phyloP scores from a whole-genome alignment of 148 eudicot species.

The Silene latifolia region DNA sequence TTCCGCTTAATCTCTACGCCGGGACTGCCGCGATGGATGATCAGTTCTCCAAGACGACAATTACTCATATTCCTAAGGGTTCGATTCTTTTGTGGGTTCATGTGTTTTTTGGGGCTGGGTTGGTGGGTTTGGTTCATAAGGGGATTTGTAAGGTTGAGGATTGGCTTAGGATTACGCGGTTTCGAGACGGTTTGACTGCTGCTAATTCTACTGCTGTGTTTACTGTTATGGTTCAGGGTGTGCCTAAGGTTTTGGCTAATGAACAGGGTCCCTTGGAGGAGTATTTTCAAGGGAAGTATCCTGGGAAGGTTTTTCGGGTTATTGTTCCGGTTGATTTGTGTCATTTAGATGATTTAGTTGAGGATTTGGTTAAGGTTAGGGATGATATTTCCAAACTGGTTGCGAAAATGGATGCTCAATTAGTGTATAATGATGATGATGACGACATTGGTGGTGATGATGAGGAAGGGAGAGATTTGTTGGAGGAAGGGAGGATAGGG shows the following conservation, averaged over 20 bases:
- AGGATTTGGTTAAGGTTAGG: constrained; percentile 72
- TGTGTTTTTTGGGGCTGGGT: constrained; percentile 44
- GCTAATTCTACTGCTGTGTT: constrained; percentile 61
- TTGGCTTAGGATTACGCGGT: constrained; percentile 62
- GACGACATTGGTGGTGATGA: constrained; percentile 16
- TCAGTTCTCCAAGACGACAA: constrained; percentile 71
- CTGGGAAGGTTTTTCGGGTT: constrained; percentile 71
- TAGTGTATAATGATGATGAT: constrained; percentile 26
- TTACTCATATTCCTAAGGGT: constrained; percentile 61
- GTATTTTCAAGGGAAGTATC: constrained; percentile 71
- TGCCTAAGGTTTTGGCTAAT: constrained; percentile 64
- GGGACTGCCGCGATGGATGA: constrained; percentile 61
- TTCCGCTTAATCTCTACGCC: constrained; percentile 69
- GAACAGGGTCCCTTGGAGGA: constrained; percentile 66
- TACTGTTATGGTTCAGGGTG: constrained; percentile 76
- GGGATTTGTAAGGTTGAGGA: constrained; percentile 58
- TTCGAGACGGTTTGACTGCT: constrained; percentile 64
- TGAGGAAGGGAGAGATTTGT: constrained; percentile 22
- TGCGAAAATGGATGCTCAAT: constrained; percentile 54
- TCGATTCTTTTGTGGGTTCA: constrained; percentile 67
- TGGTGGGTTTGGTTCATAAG: constrained; percentile 58
- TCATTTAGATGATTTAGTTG: constrained; percentile 74
- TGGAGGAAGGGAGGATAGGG: constrained; percentile 26
- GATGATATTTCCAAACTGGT: constrained; percentile 66
- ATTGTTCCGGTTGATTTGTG: constrained; percentile 92